Percentiles rank a stretch among this genome's conserved stretches.
phyloP scores from a whole-genome alignment of 768 basidiomycete species.

The Phaeolepiota aurea region DNA sequence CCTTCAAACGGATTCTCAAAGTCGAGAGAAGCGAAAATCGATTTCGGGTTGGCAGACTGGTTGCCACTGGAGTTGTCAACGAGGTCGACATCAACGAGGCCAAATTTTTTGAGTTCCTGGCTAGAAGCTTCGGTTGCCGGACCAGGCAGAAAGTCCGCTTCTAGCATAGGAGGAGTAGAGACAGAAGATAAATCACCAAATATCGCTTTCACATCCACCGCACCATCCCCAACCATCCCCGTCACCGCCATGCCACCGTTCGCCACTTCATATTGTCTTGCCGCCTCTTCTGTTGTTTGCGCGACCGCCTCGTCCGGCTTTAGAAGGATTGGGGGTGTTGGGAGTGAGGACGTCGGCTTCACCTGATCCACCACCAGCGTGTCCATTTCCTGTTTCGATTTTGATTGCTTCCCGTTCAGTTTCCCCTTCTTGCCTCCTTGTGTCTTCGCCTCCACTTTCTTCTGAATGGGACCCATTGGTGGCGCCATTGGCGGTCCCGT shows the following conservation, averaged over 20 bases:
- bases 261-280: not conserved
- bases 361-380: not conserved
- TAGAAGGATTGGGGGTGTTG: slow-evolving; percentile 3
- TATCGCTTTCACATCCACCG: not conserved
- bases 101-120: not conserved
- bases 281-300: not conserved
- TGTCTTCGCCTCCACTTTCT: slow-evolving; percentile 2
- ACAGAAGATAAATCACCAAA: not conserved
- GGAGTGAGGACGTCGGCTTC: not conserved
- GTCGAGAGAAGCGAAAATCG: not conserved
- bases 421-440: slow-evolving; percentile 7
- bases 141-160: not conserved
- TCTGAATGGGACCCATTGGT: slow-evolving; percentile 2
- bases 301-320: not conserved
- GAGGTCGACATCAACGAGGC: not conserved
- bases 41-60: not conserved
- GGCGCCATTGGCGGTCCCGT: slow-evolving; percentile 6
- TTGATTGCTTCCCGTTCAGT: slow-evolving; percentile 4
- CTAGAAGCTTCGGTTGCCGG: not conserved
- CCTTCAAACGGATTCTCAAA: not conserved
- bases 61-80: not conserved
- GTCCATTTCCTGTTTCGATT: slow-evolving; percentile 1
- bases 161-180: not conserved
- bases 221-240: not conserved
- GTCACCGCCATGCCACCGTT: not conserved